Conservation (phyloP, 2,329 filamentous ascomycete species). For the Hypoxylon sp. region DNA sequence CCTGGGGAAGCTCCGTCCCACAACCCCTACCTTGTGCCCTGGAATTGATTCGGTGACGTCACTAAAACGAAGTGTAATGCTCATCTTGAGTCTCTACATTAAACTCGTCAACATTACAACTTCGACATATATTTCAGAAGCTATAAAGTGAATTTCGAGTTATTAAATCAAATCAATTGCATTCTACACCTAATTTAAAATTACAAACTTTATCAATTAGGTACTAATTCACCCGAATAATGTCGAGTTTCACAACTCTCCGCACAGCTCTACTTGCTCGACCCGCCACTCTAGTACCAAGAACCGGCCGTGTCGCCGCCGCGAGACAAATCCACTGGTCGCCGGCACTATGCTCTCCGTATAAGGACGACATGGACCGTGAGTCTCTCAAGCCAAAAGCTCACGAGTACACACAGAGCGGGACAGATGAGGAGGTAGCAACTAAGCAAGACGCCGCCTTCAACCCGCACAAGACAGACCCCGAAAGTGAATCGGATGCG, state of each 20-base stretch:
- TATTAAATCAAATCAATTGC: slow-evolving; percentile 6
- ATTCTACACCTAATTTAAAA: not conserved
- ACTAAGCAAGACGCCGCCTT: slow-evolving; percentile 75
- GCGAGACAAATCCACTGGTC: slow-evolving; percentile 56
- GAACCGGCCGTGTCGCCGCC: slow-evolving; percentile 19
- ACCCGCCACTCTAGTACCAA: slow-evolving; percentile 26
- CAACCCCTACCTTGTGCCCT: not conserved
- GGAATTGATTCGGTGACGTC: slow-evolving; percentile 38
- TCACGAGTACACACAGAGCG: slow-evolving; percentile 78
- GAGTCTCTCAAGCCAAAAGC: slow-evolving; percentile 74
- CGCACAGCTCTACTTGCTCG: slow-evolving; percentile 44
- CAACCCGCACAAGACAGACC: slow-evolving; percentile 75
- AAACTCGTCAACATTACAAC: slow-evolving; percentile 21
- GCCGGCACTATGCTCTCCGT: slow-evolving; percentile 52
- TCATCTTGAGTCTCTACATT: slow-evolving; percentile 17
- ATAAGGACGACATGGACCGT: slow-evolving; percentile 70
- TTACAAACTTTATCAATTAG: not conserved
- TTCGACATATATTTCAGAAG: slow-evolving; percentile 2
- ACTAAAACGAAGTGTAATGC: slow-evolving; percentile 27
- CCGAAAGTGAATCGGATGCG: slow-evolving; percentile 69
- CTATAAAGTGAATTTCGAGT: not conserved
- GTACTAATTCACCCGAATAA: slow-evolving; percentile 12
- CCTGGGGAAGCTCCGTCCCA: slow-evolving; percentile 3
- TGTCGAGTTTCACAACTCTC: slow-evolving; percentile 43
- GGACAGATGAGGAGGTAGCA: slow-evolving; percentile 72